Base-by-base conservation (phyloP, 352 stramenopile genomes). In the Hyaloperonospora brassicae region DNA sequence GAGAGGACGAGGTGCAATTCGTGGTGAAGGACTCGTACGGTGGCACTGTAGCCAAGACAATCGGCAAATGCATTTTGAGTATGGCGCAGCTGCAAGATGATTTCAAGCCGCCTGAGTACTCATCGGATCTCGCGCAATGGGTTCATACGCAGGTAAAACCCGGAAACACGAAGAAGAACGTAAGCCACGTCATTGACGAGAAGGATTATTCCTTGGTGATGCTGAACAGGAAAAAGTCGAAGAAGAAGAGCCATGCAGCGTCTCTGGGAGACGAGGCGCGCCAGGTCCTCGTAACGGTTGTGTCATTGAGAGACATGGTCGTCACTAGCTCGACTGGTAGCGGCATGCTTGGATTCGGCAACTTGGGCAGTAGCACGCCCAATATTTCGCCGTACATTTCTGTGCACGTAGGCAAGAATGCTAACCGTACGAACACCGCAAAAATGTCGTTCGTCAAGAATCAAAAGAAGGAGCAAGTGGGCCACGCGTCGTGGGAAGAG, bases 21-120 rank as follows among this genome's bases (percentile, higher is more conserved):
- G 79, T 89, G 9, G 84, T 93, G 30, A 89, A 89, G 57, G 84
- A 93, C 51, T 90, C 83, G 31, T 94, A 88, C 50, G 78, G 80
- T 14, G 83, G 81, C 7, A 77, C 81, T 0, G 72, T 92, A 9
- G 84, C 84, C 30, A 84, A 81, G 58, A 90, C 79, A 12, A 71
- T 94, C 25, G 84, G 84, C 35, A 90, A 91, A 57, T 78, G 73
- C 40, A 72, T 83, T 40, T 51, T 94, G 47, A 70, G 76, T 54
- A 86, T 94, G 70, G 52, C 72, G 17, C 73, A 89, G 47, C 48
- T 94, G 6, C 70, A 79, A 41, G 64, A 90, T 6, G 81, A 94
- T 55, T 94, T 94, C 45, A 79, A 81, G 30, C 72, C 79, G 8
- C 79, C 77, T 0, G 60, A 88, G 59, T 83, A 78, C 25, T 76